A percentile compares a stretch with the other conserved stretches of the same genome.
Conservation (phyloP, 2,329 filamentous ascomycete genomes). For the Pseudocercospora ulei region DNA sequence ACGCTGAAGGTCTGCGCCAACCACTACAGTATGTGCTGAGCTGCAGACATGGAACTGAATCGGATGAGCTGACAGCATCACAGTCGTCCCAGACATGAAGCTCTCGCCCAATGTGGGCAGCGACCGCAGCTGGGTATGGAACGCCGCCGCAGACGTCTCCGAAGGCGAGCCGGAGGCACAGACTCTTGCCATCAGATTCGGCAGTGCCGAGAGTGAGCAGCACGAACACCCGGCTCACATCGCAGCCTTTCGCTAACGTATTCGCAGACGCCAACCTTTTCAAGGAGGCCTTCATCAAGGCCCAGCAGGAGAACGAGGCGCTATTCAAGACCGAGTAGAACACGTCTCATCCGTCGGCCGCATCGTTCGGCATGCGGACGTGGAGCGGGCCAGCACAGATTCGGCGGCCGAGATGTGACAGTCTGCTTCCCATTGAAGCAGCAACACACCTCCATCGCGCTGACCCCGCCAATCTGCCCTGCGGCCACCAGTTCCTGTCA, state of each 20-base stretch:
- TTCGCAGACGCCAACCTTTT: constrained; percentile 79
- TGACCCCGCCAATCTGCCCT: background rate
- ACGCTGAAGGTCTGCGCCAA: constrained; percentile 99
- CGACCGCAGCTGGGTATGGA: constrained; percentile 99
- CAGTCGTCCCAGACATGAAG: constrained; percentile 98
- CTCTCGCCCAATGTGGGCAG: constrained; percentile 95
- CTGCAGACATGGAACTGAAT: constrained; percentile 9
- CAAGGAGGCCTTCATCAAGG: constrained; percentile 96
- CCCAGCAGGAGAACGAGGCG: constrained; percentile 88
- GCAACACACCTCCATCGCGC: no score
- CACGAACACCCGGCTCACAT: no score
- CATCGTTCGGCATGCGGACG: background rate
- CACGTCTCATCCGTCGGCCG: background rate
- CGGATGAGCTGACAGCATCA: constrained; percentile 13
- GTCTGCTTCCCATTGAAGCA: constrained; percentile 1
- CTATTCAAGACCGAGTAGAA: constrained; percentile 49
- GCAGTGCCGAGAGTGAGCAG: constrained; percentile 83
- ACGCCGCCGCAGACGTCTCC: constrained; percentile 91
- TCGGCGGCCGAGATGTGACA: background rate
- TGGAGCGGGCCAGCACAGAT: background rate
- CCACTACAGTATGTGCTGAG: constrained; percentile 73
- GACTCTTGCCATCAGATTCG: constrained; percentile 93
- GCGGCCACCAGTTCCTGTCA: background rate
- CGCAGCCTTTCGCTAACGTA: constrained; percentile 13
- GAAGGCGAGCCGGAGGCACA: constrained; percentile 95